These are phyloP conservation scores for Cladosporium sphaerospermum DNA, from an alignment of 2,329 filamentous ascomycete genomes.

Conservation along the genomic window DNA sequence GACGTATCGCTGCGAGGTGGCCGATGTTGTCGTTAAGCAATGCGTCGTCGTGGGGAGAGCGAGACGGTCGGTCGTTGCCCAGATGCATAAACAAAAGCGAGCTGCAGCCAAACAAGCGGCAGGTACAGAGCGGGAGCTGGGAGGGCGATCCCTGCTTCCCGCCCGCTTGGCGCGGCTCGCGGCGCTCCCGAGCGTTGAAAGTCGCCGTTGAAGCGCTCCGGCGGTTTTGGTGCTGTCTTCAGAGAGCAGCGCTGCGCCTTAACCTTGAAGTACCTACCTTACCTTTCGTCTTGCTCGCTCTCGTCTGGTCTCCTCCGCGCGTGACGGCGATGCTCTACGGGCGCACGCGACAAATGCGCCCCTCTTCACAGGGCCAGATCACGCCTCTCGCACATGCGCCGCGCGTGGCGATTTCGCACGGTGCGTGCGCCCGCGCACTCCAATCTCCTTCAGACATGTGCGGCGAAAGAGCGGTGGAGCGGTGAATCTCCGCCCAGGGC, in stretches of 20 bases:
- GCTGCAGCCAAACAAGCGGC: constrained; percentile 6
- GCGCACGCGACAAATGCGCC: no score
- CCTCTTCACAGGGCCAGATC: no score
- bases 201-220: no score
- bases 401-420: background rate
- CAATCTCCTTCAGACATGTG: constrained; percentile 8
- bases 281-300: no score
- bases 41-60: constrained; percentile 7
- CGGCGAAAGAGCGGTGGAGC: constrained; percentile 1
- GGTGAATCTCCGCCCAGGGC: constrained; percentile 4
- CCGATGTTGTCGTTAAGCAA: background rate
- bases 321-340: no score
- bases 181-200: no score
- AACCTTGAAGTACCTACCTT: no score
- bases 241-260: no score
- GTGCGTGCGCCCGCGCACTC: background rate
- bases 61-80: background rate
- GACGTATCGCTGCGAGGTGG: constrained; percentile 4
- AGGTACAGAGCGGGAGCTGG: background rate
- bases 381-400: background rate
- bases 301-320: no score
- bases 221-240: no score
- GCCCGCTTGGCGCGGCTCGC: no score
- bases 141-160: no score
- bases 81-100: background rate